phyloP scores from a whole-genome alignment of 2,329 filamentous ascomycete species.

The Pseudofabraea citricarpa region DNA sequence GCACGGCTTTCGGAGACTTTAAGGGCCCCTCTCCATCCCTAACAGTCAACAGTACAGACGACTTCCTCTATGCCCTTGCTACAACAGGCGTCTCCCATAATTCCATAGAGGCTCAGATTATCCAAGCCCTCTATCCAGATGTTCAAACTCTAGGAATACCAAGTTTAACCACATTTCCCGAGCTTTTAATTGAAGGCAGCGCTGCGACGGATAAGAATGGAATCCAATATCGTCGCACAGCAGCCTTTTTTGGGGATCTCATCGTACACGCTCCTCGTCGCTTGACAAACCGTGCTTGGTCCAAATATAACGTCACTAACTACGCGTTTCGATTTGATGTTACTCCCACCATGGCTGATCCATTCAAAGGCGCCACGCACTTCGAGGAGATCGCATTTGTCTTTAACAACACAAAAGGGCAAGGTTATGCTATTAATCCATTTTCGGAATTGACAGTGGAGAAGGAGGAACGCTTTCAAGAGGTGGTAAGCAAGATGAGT shows the following conservation, averaged over 20 bases:
- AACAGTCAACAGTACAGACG: slow-evolving; percentile 5
- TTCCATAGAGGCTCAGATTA: neutral
- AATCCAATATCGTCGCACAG: slow-evolving; percentile 31
- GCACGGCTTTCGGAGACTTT: slow-evolving; percentile 36
- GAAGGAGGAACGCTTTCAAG: no score
- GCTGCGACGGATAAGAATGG: slow-evolving; percentile 16
- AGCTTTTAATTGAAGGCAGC: slow-evolving; percentile 1
- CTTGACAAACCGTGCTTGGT: slow-evolving; percentile 1
- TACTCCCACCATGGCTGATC: slow-evolving; percentile 23
- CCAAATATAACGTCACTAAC: slow-evolving; percentile 9
- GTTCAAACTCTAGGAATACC: slow-evolving; percentile 42
- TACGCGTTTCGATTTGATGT: slow-evolving; percentile 42
- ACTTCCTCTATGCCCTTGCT: slow-evolving; percentile 8
- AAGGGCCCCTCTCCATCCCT: no score
- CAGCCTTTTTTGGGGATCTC: slow-evolving; percentile 2
- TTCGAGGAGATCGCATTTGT: slow-evolving; percentile 48
- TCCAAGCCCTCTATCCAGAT: no score
- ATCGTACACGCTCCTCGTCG: slow-evolving; percentile 5
- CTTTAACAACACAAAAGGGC: slow-evolving; percentile 44
- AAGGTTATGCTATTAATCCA: slow-evolving; percentile 36
- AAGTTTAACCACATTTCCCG: slow-evolving; percentile 42
- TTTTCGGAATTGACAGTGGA: slow-evolving; percentile 19
- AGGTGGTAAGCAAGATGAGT: slow-evolving; percentile 9
- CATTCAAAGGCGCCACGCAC: slow-evolving; percentile 26
- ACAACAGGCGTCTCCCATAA: neutral